A percentile compares a stretch with the other conserved stretches of the same genome.
Evolutionary conservation across 2,329 filamentous ascomycete genomes (phyloP).

Genomic region (Botrytis porri): DNA sequence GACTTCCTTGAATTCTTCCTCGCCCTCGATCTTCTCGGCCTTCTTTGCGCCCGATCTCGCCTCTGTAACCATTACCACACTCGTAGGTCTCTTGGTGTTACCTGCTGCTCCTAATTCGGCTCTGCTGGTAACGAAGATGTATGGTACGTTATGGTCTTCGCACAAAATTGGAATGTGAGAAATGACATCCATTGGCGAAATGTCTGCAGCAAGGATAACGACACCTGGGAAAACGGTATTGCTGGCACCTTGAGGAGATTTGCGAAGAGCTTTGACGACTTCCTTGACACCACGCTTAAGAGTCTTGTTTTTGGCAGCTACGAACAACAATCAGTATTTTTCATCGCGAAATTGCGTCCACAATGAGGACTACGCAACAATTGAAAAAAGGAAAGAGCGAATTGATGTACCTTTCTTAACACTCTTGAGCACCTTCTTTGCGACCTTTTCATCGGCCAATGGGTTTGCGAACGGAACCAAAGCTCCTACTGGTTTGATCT

Average conservation of each 20-base stretch:
- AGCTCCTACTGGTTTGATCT: constrained; percentile 50
- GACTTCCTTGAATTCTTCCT: constrained; percentile 59
- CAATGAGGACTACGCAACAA: neutral
- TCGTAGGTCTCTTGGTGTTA: constrained; percentile 92
- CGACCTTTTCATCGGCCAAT: constrained; percentile 73
- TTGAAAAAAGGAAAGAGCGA: neutral
- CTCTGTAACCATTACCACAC: constrained; percentile 84
- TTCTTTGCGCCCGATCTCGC: constrained; percentile 45
- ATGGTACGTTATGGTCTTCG: constrained; percentile 96
- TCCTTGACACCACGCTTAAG: constrained; percentile 99
- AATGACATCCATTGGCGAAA: constrained; percentile 98
- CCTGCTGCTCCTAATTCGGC: constrained; percentile 92
- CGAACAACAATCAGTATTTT: constrained; percentile 25
- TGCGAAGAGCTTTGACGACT: constrained; percentile 96
- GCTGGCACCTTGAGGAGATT: constrained; percentile 71
- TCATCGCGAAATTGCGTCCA: neutral
- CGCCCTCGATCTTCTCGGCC: constrained; percentile 45
- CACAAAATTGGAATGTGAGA: constrained; percentile 96
- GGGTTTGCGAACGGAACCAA: constrained; percentile 83
- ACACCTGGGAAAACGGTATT: constrained; percentile 65
- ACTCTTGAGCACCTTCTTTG: constrained; percentile 63
- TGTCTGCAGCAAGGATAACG: constrained; percentile 92
- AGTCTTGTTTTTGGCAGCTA: constrained; percentile 91
- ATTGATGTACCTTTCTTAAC: constrained; percentile 53
- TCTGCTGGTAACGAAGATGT: constrained; percentile 89